Base-by-base conservation (phyloP, 768 basidiomycete species). In the Lentinus tigrinus region DNA sequence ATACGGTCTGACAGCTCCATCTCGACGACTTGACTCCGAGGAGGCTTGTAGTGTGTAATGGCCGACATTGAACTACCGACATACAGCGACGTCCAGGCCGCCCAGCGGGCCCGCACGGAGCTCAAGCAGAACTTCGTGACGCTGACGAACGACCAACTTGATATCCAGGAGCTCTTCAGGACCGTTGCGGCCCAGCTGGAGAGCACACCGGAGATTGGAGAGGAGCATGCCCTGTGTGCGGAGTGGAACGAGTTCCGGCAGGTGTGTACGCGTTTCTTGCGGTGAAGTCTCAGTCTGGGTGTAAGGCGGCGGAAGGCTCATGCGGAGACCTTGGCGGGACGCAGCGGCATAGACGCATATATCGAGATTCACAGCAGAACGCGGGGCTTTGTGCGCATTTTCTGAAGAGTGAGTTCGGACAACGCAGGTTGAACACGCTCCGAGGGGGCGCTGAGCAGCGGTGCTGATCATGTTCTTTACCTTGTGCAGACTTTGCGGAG, bases 161-260 rank as follows among this genome's bases (percentile, higher is more conserved):
- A 70, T 38, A 70, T 70, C 38, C 65, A 67, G 50, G 54, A 59
- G 39, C 64, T 70, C 34, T 70, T 70, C 65, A 56, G 55, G 46
- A 63, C 60, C 23, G 69, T 68, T 48, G 55, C 69, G 3, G 54
- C 58, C 1, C 57, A 67, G 53, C 64, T 70, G 28, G 69, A 66
- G 56, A 58, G 61, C 40, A 70, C 66, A 21, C 63, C 65, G 21
- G 52, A 67, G 54, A 63, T 70, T 51, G 69, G 67, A 16, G 62
- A 66, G 47, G 43, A 54, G 28, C 62, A 68, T 47, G 58, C 62
- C 28, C 55, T 70, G 14, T 37, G 40, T 17, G 51, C 49, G 4
- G 69, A 70, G 36, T 70, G 69, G 69, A 61, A 67, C 40, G 53
- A 19, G 39, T 48, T 66, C 51, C 55, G 63, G n/a, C 64, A 66